These are phyloP conservation scores for Artemisia tridentata DNA, from an alignment of 129 eudicot genomes.

Conservation along the genomic window DNA sequence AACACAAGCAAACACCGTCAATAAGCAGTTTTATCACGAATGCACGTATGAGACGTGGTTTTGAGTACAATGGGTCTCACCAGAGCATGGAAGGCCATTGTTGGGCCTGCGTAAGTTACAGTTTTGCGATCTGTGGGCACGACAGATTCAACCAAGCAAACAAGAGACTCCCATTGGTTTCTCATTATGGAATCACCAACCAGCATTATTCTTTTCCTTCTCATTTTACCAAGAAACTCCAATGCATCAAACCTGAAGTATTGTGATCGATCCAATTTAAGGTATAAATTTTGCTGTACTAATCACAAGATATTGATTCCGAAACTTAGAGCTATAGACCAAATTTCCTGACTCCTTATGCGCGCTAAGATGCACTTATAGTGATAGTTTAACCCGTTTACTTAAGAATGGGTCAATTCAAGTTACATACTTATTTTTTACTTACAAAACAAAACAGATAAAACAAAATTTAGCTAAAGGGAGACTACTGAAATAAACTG, in stretches of 20 bases:
- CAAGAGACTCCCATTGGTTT: constrained; percentile 95
- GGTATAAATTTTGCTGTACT: constrained; percentile 1
- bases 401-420: no score
- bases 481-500: no score
- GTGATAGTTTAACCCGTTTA: no score
- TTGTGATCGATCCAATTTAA: neutral
- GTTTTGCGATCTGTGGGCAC: constrained; percentile 65
- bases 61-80: constrained; percentile 38
- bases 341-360: neutral
- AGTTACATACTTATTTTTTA: no score
- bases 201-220: constrained; percentile 86
- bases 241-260: constrained; percentile 78
- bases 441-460: no score
- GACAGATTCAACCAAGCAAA: constrained; percentile 76
- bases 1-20: no score
- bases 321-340: neutral
- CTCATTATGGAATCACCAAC: constrained; percentile 94
- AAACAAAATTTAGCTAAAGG: no score
- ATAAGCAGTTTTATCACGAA: neutral
- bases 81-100: constrained; percentile 83
- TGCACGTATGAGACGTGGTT: neutral
- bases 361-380: no score
- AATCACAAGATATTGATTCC: neutral
- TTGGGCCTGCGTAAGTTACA: constrained; percentile 73
- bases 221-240: constrained; percentile 76